Base-by-base conservation (phyloP, 345 rosid species). In the Streptanthus diversifolius region DNA sequence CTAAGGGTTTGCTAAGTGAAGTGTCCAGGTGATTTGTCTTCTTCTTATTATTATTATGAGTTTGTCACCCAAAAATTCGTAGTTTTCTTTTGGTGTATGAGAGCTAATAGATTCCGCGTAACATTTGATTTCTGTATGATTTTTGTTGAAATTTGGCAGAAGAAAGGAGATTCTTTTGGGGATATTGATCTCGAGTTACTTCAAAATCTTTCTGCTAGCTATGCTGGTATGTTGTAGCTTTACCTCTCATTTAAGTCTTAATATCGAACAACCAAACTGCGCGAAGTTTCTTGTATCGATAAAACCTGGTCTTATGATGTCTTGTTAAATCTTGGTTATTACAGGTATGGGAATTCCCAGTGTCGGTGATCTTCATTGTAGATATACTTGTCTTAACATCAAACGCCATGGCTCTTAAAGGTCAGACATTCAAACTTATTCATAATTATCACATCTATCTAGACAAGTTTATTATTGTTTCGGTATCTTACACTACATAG, bases 341-440 rank as follows among this genome's bases (percentile, higher is more conserved):
- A 21, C 88, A 89, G 97, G 87, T 93, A 40, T 89, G 96, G 97
- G 85, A 87, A 65, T 93, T 93, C 70, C 98, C 97, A 35, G 39
- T 88, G 39, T 84, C 89, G 18, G 95, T 87, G 74, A 80, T 85
- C 71, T 83, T 80, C 76, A 83, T 88, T 52, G 78, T 86, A 47
- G 96, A 93, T 79, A 74, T 88, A 70, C 84, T 93, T 63, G 88
- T 91, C 55, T 63, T 90, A 45, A 89, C 97, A 71, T 93, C 91
- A 63, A 93, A 86, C 74, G 76, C 62, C 8, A 86, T 89, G 77
- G 92, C 96, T 43, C 71, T 90, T 76, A 80, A 83, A 93, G 98
- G 96, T 89, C 37, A 81, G 90, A 66, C 58, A 27, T 36, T 63
- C 36, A 54, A 51, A 29, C 11, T 5, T 13, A 3, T 68, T 68